Evolutionary conservation across 768 basidiomycete species (phyloP).

Genomic region (Lactarius indigo): DNA sequence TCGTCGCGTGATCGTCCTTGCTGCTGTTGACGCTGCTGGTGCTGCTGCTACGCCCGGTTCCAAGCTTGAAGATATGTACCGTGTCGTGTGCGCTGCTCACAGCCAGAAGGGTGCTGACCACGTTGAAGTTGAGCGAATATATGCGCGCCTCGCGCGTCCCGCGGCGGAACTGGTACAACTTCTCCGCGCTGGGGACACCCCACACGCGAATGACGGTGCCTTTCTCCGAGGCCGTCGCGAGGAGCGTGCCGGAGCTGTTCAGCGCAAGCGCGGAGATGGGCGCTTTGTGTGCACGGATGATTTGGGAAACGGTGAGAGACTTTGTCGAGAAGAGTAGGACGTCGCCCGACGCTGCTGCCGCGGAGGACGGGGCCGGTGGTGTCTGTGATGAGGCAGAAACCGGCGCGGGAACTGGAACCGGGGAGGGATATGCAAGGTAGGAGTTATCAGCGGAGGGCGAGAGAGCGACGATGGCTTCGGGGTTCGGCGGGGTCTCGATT

Average conservation of each 20-base stretch:
- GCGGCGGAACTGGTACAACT: constrained; percentile 90
- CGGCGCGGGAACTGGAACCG: constrained; percentile 78
- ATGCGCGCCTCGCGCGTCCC: constrained; percentile 87
- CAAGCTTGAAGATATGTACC: constrained; percentile 93
- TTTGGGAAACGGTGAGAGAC: constrained; percentile 87
- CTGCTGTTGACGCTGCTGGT: constrained; percentile 18
- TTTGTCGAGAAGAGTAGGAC: constrained; percentile 94
- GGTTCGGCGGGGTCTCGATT: constrained; percentile 94
- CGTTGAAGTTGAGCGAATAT: constrained; percentile 83
- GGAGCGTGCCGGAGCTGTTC: constrained; percentile 81
- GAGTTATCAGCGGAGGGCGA: constrained; percentile 92
- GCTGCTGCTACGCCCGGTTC: constrained; percentile 33
- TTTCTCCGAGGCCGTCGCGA: constrained; percentile 92
- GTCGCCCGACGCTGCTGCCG: constrained; percentile 60
- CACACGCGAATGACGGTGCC: constrained; percentile 98
- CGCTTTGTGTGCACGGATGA: constrained; percentile 95
- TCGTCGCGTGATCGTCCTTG: constrained; percentile 40
- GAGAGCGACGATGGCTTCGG: constrained; percentile 92
- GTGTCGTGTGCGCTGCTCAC: constrained; percentile 93
- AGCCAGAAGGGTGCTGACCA: constrained; percentile 75
- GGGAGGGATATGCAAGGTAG: constrained; percentile 95
- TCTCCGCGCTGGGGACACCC: constrained; percentile 86
- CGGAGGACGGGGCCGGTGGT: constrained; percentile 34
- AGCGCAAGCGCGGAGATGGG: constrained; percentile 86
- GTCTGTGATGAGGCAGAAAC: constrained; percentile 40